These are phyloP conservation scores for Asclepias syriaca DNA, from an alignment of 257 asterid genomes.

Conservation along the genomic window DNA sequence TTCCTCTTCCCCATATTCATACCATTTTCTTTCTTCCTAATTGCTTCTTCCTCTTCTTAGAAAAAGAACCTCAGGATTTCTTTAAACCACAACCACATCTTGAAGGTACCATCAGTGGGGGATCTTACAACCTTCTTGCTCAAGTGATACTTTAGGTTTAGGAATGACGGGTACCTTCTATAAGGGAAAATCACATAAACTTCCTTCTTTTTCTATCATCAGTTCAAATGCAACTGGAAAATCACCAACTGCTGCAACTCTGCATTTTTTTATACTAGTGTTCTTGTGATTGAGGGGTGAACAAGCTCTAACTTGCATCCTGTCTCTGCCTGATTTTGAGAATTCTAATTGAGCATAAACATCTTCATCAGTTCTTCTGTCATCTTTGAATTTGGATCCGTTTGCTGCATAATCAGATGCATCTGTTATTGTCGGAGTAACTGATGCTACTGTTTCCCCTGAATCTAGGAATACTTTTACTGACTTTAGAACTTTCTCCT, in stretches of 20 bases:
- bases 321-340: background rate
- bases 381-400: background rate
- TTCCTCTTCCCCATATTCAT: background rate
- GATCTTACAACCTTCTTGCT: background rate
- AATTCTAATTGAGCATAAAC: background rate
- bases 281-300: background rate
- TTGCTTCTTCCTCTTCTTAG: background rate
- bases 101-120: conserved; percentile 7
- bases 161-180: background rate
- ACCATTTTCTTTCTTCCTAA: background rate
- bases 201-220: background rate
- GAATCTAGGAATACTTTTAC: background rate
- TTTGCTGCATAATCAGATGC: background rate
- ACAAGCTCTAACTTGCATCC: background rate
- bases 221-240: conserved; percentile 13
- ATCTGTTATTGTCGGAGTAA: background rate
- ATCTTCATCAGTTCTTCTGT: background rate
- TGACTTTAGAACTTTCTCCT: background rate
- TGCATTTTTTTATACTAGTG: background rate
- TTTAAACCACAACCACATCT: conserved; percentile 11
- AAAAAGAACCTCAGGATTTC: background rate
- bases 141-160: background rate
- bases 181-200: background rate
- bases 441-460: background rate
- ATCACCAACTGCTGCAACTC: conserved; percentile 9